Conservation (phyloP, 768 basidiomycete species). For the Mrakia hoshinonis region DNA sequence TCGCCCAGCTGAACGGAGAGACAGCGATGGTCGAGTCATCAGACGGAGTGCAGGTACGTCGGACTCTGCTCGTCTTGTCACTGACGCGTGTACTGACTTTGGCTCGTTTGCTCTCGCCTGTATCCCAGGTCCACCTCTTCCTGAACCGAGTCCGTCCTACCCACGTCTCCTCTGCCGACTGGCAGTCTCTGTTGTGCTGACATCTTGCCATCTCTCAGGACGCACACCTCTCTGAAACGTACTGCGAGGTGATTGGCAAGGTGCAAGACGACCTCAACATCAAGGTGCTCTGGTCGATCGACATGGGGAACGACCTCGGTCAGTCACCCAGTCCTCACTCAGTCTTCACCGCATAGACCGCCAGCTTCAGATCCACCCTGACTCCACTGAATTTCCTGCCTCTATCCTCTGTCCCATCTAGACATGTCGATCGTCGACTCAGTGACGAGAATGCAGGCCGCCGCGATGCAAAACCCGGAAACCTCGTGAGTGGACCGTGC, state of each 20-base stretch:
- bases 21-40: slow-evolving; percentile 54
- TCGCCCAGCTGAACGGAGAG: slow-evolving; percentile 44
- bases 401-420: neutral
- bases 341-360: neutral
- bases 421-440: slow-evolving; percentile 10
- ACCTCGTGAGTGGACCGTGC: neutral
- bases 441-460: slow-evolving; percentile 9
- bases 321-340: neutral
- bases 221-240: slow-evolving; percentile 49
- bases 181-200: neutral
- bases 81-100: neutral
- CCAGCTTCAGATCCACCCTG: neutral
- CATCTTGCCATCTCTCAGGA: slow-evolving; percentile 41
- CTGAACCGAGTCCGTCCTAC: slow-evolving; percentile 13
- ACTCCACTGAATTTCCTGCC: neutral
- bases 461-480: neutral
- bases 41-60: slow-evolving; percentile 54
- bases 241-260: slow-evolving; percentile 59
- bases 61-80: neutral
- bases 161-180: neutral
- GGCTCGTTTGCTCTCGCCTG: neutral
- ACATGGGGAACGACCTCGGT: slow-evolving; percentile 46
- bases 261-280: slow-evolving; percentile 53
- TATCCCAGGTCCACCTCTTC: slow-evolving; percentile 13
- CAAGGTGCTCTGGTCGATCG: slow-evolving; percentile 50